Evolutionary conservation across 495 filamentous ascomycete species (phyloP), one percentile per base, ranked within the genome.

Genomic region (Aspergillus conjunctus): DNA sequence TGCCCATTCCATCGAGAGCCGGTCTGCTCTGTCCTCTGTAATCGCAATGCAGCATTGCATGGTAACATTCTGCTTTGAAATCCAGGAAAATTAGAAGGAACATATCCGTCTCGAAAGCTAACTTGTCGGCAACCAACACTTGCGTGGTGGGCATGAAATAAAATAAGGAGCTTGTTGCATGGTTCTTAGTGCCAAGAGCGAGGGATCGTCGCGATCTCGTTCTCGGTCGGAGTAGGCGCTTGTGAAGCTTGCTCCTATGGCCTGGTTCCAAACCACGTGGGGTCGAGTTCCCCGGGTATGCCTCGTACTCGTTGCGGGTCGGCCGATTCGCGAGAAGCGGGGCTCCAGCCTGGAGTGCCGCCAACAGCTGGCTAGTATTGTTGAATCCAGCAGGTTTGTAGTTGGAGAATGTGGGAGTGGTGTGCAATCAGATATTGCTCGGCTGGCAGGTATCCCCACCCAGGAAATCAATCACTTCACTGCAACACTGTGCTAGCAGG

Each of bases 161-260:
- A 7, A 39, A 39, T 14, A 39, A 39, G 34, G 34, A 39, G 14
- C 7, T 39, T 7, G 34, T 14, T 7, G 34, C 34, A 39, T 39
- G 7, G 14, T 39, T 39, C 34, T 39, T 39, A 14, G 54, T 52
- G 64, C 60, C 60, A 66, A 14, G 64, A 60, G 4, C 48, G 56
- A 30, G 63, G 57, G 41, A 66, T 60, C 7, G 39, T 31, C 3
- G 51, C 49, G 43, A 66, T 66, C 34, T 63, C 60, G 7, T 57
- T 48, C 12, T 21, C 26, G 1, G 64, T 66, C 5, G 56, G 60
- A n/a, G 15, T 52, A 15, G 48, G 59, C 6, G 56, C 7, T 17
- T 31, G 18, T 4, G 46, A 57, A 3, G 33, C 20, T 3, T 4
- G 22, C 14, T 54, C 37, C 3, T 4, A 30, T 3, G 30, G 10